These are phyloP conservation scores for Meira miltonrushii DNA, from an alignment of 1,284 basidiomycete genomes.

Conservation along the genomic window DNA sequence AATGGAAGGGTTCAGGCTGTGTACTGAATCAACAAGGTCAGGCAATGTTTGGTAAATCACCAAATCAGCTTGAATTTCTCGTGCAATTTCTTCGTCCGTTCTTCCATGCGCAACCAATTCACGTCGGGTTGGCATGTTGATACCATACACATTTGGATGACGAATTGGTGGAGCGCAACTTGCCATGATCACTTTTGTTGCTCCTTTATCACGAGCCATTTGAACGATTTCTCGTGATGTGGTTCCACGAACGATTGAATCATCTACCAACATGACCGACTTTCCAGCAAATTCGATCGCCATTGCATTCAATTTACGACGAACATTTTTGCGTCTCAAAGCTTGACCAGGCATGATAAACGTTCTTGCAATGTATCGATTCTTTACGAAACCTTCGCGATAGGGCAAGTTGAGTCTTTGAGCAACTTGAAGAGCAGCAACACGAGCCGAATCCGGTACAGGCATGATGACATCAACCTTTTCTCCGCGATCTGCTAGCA, in stretches of 20 bases:
- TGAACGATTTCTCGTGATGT: conserved; percentile 98
- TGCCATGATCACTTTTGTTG: conserved; percentile 93
- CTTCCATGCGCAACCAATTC: conserved; percentile 90
- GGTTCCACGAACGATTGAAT: conserved; percentile 97
- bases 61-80: conserved; percentile 86
- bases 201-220: conserved; percentile 98
- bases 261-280: conserved; percentile 92
- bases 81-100: conserved; percentile 69
- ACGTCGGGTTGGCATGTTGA: conserved; percentile 93
- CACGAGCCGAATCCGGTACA: conserved; percentile 92
- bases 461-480: conserved; percentile 77
- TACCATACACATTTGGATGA: conserved; percentile 93
- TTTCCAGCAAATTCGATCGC: conserved; percentile 93
- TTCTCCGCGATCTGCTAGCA: conserved; percentile 62
- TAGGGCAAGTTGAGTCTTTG: conserved; percentile 87
- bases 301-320: conserved; percentile 97
- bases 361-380: conserved; percentile 94
- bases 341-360: conserved; percentile 98
- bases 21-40: conserved; percentile 81
- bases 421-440: conserved; percentile 90
- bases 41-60: conserved; percentile 95
- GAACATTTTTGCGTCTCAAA: conserved; percentile 81
- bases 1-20: conserved; percentile 77
- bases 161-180: conserved; percentile 96
- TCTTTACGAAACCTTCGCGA: conserved; percentile 98